Base-by-base conservation (phyloP, 805 yeast genomes). In the Saturnispora kantuleensis region DNA sequence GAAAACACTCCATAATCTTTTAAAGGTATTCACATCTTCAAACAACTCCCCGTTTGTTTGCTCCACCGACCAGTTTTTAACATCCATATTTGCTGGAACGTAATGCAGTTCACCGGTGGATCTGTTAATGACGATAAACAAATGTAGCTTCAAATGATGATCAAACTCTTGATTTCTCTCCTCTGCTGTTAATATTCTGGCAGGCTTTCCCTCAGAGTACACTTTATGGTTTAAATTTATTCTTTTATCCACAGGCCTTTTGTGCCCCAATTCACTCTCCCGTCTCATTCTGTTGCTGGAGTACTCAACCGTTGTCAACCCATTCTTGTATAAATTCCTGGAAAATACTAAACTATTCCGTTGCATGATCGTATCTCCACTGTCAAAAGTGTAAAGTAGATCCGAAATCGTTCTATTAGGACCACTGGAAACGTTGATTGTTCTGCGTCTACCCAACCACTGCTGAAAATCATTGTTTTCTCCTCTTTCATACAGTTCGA, bases 41-140 rank as follows among this genome's bases (percentile, higher is more conserved):
- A 62, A 60, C 21, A 62, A 40, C 28, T 58, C 59, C 11, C 66
- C 66, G 45, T 61, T 55, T 41, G 58, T 59, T 38, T 60, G 63
- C 41, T 60, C 63, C 11, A 58, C 49, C 44, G 64, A 59, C 66
- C 66, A 62, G 41, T 59, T 55, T 41, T 59, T 59, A 28, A 48
- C 47, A 48, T 62, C 67, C 42, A 63, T 43, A 39, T 64, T 64
- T 7, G 65, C 66, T 11, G 66, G 61, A 30, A 55, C 47, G 46
- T 60, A 42, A 45, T 50, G 56, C 13, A 64, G 46, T 31, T 63
- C 67, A 3, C 68, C 68, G 2, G 65, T 60, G 10, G 52, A 39
- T 39, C 68, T 52, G 47, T 63, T 57, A 40, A 64, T 54, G 3
- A 59, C 53, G 4, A 53, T 52, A 41, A 59, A 51, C 11, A 64